These are phyloP conservation scores for Phialocephala subalpina DNA, from an alignment of 2,329 filamentous ascomycete species.

Conservation along the genomic window DNA sequence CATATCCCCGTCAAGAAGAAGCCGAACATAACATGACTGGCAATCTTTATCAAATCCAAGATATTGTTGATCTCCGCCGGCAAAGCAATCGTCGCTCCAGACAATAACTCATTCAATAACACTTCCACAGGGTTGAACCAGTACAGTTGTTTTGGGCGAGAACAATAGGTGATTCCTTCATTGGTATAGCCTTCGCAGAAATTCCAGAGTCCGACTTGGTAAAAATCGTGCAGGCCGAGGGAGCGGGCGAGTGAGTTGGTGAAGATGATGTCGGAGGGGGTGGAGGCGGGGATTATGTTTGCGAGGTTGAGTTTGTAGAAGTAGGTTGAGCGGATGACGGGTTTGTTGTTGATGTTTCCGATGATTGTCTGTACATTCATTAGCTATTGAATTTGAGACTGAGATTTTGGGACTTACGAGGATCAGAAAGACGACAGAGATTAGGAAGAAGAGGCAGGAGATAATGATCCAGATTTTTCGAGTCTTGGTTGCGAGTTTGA, in stretches of 20 bases:
- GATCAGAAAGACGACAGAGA: constrained; percentile 81
- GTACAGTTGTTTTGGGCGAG: constrained; percentile 72
- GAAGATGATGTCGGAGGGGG: constrained; percentile 65
- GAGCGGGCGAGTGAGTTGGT: constrained; percentile 89
- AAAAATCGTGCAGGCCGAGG: constrained; percentile 91
- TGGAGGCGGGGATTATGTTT: constrained; percentile 62
- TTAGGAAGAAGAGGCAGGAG: constrained; percentile 74
- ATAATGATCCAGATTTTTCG: constrained; percentile 64
- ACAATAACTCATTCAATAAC: constrained; percentile 78
- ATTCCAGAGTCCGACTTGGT: constrained; percentile 90
- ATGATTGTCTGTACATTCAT: constrained; percentile 61
- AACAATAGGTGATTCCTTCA: constrained; percentile 80
- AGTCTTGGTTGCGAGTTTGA: constrained; percentile 58
- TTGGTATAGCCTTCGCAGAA: constrained; percentile 87
- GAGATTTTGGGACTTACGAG: constrained; percentile 59
- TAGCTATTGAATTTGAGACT: constrained; percentile 6
- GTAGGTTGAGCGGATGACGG: constrained; percentile 74
- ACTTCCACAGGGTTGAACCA: constrained; percentile 94
- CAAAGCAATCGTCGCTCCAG: constrained; percentile 83
- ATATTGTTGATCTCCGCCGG: constrained; percentile 77
- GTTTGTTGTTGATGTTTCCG: constrained; percentile 72
- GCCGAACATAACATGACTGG: constrained; percentile 87
- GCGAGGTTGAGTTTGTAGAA: constrained; percentile 87
- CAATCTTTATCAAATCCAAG: constrained; percentile 75
- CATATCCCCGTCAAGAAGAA: constrained; percentile 79